Conservation (phyloP, 2,329 filamentous ascomycete species). For the Emydomyces testavorans region DNA sequence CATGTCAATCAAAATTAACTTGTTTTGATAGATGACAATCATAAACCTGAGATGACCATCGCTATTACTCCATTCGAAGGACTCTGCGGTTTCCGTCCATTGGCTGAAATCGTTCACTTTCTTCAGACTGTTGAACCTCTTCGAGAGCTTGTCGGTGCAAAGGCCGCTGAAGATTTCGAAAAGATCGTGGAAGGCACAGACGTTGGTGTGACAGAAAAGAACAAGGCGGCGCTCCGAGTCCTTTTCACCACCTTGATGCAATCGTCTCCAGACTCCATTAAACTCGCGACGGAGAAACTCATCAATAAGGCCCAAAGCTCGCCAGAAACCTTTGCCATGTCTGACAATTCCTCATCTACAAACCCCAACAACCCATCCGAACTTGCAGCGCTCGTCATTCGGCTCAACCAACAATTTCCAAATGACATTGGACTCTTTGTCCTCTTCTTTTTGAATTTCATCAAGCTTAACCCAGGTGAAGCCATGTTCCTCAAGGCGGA, state of each 20-base stretch:
- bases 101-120: conserved; percentile 79
- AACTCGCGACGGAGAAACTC: conserved; percentile 54
- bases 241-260: conserved; percentile 74
- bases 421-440: conserved; percentile 87
- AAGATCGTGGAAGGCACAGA: conserved; percentile 42
- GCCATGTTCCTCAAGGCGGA: conserved; percentile 94
- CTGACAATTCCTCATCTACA: conserved; percentile 24
- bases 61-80: conserved; percentile 94
- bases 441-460: conserved; percentile 93
- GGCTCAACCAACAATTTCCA: conserved; percentile 75
- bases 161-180: conserved; percentile 44
- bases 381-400: conserved; percentile 62
- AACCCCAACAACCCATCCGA: conserved; percentile 40
- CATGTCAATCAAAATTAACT: background rate
- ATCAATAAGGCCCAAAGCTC: conserved; percentile 58
- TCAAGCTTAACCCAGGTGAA: conserved; percentile 76
- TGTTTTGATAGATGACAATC: conserved; percentile 64
- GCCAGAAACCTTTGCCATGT: conserved; percentile 59
- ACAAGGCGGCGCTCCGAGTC: conserved; percentile 66
- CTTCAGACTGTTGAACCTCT: conserved; percentile 55
- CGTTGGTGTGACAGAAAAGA: conserved; percentile 41
- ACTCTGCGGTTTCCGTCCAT: conserved; percentile 84
- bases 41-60: conserved; percentile 99
- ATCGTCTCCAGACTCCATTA: conserved; percentile 54
- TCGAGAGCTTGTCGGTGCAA: conserved; percentile 50